Evolutionary conservation across 2,329 filamentous ascomycete species (phyloP).

Genomic region (Penicillium sp.): DNA sequence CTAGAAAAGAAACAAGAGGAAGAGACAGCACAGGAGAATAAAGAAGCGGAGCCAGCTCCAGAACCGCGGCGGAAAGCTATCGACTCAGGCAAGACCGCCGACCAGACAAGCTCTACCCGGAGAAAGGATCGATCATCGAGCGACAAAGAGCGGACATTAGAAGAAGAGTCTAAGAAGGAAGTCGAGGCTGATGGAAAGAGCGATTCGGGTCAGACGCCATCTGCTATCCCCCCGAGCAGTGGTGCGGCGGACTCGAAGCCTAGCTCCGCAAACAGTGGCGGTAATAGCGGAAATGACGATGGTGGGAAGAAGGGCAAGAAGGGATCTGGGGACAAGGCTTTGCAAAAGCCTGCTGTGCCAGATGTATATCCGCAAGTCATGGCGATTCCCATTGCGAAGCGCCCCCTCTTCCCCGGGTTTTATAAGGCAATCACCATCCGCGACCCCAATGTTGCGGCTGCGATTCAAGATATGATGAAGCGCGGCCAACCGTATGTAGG

Average conservation of each 20-base stretch:
- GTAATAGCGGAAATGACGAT: constrained; percentile 55
- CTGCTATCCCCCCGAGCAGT: constrained; percentile 41
- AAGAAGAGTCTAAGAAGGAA: constrained; percentile 45
- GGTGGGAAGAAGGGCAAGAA: constrained; percentile 72
- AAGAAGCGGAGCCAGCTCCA: constrained; percentile 46
- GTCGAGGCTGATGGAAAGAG: constrained; percentile 45
- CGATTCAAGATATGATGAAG: constrained; percentile 96
- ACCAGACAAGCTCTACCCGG: constrained; percentile 35
- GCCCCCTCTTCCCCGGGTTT: constrained; percentile 93
- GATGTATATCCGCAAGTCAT: constrained; percentile 97
- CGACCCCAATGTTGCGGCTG: constrained; percentile 84
- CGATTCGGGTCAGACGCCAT: constrained; percentile 50
- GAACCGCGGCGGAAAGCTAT: constrained; percentile 44
- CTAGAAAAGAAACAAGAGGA: constrained; percentile 28
- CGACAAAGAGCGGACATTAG: constrained; percentile 38
- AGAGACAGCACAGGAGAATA: constrained; percentile 33
- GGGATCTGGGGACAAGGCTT: constrained; percentile 64
- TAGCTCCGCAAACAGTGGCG: constrained; percentile 54
- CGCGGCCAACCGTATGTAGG: constrained; percentile 95
- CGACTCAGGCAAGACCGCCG: constrained; percentile 34
- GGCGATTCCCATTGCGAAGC: constrained; percentile 91
- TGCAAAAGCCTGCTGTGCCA: constrained; percentile 85
- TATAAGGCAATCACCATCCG: constrained; percentile 98
- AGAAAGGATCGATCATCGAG: constrained; percentile 40
- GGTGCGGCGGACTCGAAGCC: constrained; percentile 46